These are phyloP conservation scores for Vickermania spadyakhi DNA, from an alignment of 208 protist species.

Conservation along the genomic window DNA sequence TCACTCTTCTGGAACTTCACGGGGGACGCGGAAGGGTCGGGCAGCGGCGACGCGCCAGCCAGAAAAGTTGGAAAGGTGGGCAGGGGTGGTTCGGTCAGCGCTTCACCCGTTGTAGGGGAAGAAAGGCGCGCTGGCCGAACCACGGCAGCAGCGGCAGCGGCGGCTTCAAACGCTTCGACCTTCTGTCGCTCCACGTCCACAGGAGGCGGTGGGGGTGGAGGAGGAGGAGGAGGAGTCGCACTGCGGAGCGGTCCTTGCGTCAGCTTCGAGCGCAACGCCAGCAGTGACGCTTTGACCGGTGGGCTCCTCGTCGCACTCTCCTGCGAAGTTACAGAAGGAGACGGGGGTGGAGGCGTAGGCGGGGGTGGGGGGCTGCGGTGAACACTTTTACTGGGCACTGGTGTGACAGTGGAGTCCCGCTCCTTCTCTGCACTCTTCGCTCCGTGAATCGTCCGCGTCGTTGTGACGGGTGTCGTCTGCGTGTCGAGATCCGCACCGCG, in stretches of 20 bases:
- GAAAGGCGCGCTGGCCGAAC: neutral
- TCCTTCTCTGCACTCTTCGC: too few species aligned
- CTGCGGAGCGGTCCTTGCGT: neutral
- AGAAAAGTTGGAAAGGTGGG: too few species aligned
- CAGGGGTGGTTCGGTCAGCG: too few species aligned
- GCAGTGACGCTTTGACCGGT: neutral
- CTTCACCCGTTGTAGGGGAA: too few species aligned
- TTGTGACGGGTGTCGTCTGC: too few species aligned
- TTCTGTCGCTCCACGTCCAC: neutral
- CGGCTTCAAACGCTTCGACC: neutral
- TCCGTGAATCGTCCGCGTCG: too few species aligned
- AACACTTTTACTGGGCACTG: too few species aligned
- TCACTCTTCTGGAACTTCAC: too few species aligned
- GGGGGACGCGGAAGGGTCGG: too few species aligned
- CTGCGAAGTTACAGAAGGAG: neutral
- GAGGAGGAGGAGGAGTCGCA: neutral
- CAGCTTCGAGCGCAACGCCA: neutral
- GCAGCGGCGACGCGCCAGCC: too few species aligned
- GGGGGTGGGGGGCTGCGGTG: constrained; percentile 5
- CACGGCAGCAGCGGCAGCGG: neutral
- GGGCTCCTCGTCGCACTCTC: neutral
- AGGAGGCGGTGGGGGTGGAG: neutral
- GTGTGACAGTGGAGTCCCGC: too few species aligned
- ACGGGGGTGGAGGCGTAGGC: neutral
- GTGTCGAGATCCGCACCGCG: too few species aligned